Evolutionary conservation across 257 asterid species (phyloP).

Genomic region (Fraxinus americana): DNA sequence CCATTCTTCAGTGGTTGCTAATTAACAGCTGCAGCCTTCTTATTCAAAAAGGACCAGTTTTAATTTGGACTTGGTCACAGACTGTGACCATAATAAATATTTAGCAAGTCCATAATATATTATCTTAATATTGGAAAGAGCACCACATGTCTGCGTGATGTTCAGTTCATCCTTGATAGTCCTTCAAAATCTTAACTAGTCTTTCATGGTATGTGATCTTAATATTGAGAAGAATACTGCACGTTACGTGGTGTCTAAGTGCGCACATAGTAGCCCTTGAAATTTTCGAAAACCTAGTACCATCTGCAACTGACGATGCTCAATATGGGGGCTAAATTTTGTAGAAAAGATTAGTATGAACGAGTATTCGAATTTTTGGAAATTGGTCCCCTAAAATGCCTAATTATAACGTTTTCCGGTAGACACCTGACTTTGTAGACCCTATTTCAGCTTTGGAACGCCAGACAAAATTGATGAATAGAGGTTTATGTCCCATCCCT

Average conservation of each 20-base stretch:
- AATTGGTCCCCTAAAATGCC: slow-evolving; percentile 34
- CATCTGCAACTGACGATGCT: no score
- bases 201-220: background rate
- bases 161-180: no score
- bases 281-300: no score
- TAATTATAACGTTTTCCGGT: slow-evolving; percentile 36
- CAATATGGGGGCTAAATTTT: background rate
- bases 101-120: background rate
- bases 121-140: background rate
- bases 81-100: slow-evolving; percentile 19
- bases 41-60: slow-evolving; percentile 36
- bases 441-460: slow-evolving; percentile 28
- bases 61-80: slow-evolving; percentile 24
- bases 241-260: no score
- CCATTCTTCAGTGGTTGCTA: slow-evolving; percentile 28
- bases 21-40: slow-evolving; percentile 28
- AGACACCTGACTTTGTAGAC: slow-evolving; percentile 35
- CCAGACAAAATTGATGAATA: slow-evolving; percentile 27
- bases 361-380: slow-evolving; percentile 18
- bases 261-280: no score
- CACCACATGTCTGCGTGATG: no score
- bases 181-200: no score
- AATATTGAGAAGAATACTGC: no score
- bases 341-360: slow-evolving; percentile 26
- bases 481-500: slow-evolving; percentile 3